Evolutionary conservation across 192 early-diverging fungal species (phyloP), one percentile per base, ranked within the genome.

Genomic region (Radiomyces spectabilis): DNA sequence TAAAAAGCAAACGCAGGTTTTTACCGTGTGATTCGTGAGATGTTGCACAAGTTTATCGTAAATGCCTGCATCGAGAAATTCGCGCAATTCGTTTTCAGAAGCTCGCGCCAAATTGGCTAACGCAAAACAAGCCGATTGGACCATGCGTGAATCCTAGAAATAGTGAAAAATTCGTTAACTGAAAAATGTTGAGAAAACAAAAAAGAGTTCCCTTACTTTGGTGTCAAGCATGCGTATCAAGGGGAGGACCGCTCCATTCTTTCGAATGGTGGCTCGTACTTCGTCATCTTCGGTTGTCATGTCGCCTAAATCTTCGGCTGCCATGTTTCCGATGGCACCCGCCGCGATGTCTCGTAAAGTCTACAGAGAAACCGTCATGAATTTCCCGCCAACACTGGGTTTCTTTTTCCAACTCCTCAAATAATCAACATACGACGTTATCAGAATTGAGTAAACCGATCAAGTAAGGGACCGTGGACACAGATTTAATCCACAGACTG

Each of bases 321-420:
- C 95, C 78, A 97, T 85, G 60, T 97, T 96, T 5, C 95, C 95
- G 3, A 97, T 64, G 3, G 93, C 90, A 87, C 92, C 94, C 4
- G 87, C 89, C 22, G 90, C 87, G 61, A 93, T 88, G 56, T 97
- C 92, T 22, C 77, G 74, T 25, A 97, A 78, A 55, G 88, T 82
- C 56, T 73, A 58, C 21, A 37, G 31, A 31, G 34, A 5, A 39
- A 41, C 18, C 21, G 9, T 34, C n/a, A 51, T 9, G 7, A n/a
- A n/a, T n/a, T 13, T 21, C 13, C 6, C 6, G 32, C 25, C 8
- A n/a, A 4, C 24, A 38, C 3, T 22, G 9, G 2, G 25, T 1
- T 45, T 24, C 2, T 18, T 21, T 7, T 21, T 45, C 16, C 4
- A 2, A 35, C 6, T 26, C 25, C n/a, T 19, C 3, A 38, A 9